Conservation (phyloP, 2,329 filamentous ascomycete genomes). For the Penicillium aurantiogriseum region DNA sequence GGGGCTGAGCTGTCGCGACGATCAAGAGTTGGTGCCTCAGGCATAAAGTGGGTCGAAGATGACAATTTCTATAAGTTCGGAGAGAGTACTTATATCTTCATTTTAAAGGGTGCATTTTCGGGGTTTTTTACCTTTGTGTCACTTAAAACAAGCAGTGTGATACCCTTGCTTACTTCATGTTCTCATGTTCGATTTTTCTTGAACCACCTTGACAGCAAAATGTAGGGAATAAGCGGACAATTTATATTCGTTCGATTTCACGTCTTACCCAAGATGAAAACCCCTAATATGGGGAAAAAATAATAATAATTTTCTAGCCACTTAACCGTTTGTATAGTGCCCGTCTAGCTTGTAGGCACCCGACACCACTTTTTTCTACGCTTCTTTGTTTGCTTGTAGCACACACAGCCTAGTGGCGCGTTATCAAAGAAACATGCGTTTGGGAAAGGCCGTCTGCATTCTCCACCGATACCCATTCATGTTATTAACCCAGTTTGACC, state of each 20-base stretch:
- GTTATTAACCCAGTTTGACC: neutral
- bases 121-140: neutral
- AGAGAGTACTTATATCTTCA: neutral
- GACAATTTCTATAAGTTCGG: neutral
- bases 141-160: neutral
- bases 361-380: neutral
- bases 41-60: neutral
- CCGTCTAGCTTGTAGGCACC: neutral
- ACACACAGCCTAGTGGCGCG: neutral
- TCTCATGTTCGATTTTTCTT: neutral
- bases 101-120: neutral
- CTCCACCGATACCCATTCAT: neutral
- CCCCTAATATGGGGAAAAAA: neutral
- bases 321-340: neutral
- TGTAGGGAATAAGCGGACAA: neutral
- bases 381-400: conserved; percentile 9
- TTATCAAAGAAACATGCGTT: conserved; percentile 4
- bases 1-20: neutral
- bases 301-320: neutral
- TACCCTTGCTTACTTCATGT: neutral
- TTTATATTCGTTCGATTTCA: neutral
- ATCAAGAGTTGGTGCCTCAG: conserved; percentile 1
- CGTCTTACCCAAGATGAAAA: neutral
- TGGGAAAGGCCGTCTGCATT: neutral
- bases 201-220: neutral